A percentile compares a stretch with the other conserved stretches of the same genome.
Conservation (phyloP, 345 rosid genomes). For the Bruguiera sexangula region DNA sequence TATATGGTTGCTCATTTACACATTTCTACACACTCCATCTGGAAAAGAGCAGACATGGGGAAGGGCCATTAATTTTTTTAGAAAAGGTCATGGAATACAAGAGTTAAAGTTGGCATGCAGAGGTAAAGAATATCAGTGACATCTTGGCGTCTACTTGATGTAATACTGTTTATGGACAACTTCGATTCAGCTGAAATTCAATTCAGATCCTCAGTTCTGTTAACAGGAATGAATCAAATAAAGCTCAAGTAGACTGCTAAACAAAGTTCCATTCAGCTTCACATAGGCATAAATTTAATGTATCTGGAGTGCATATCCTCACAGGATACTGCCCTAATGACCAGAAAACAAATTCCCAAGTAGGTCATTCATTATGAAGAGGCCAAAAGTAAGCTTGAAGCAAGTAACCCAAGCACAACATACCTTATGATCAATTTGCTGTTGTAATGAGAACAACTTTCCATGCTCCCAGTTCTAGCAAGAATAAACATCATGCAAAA, state of each 20-base stretch:
- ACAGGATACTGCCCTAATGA: not conserved
- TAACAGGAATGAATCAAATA: not conserved
- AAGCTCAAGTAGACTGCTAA: not conserved
- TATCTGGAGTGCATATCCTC: slow-evolving; percentile 2
- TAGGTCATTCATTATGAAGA: not conserved
- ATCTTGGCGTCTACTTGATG: not conserved
- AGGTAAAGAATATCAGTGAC: not conserved
- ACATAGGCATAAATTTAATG: not conserved
- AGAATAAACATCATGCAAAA: not conserved
- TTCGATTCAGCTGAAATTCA: not conserved
- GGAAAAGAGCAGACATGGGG: not conserved
- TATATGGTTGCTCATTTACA: not conserved
- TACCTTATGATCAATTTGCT: slow-evolving; percentile 87
- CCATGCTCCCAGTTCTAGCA: slow-evolving; percentile 68
- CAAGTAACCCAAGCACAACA: not conserved
- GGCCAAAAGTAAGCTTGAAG: not conserved
- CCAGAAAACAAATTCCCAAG: not conserved
- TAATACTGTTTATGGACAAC: not conserved
- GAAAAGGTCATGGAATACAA: not conserved
- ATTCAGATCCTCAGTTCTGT: not conserved
- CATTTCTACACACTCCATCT: too few relatives aligned
- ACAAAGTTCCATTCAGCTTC: not conserved
- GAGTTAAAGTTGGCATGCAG: not conserved
- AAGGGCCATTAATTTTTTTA: not conserved
- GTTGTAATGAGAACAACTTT: slow-evolving; percentile 66